Evolutionary conservation across 305 asterid species (phyloP).

Genomic region (Lippia alba): DNA sequence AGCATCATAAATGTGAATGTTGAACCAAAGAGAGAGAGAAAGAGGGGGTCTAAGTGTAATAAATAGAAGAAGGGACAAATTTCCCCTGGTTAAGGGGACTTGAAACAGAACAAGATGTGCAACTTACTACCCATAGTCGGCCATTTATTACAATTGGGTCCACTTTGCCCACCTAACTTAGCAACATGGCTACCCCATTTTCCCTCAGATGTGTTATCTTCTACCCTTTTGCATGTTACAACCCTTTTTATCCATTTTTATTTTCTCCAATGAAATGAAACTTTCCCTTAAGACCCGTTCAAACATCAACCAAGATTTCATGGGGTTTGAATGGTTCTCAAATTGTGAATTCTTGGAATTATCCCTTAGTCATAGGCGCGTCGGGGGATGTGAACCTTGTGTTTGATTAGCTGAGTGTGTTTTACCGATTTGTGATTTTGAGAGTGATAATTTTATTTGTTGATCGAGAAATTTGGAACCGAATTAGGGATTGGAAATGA

Average conservation of each 20-base stretch:
- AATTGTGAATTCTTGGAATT: neutral
- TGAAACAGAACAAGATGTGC: constrained; percentile 23
- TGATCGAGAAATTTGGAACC: no score
- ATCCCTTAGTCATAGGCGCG: no score
- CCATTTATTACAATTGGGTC: constrained; percentile 55
- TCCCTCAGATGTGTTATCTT: constrained; percentile 37
- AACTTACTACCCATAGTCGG: constrained; percentile 32
- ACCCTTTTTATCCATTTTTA: constrained; percentile 16
- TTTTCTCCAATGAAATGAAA: constrained; percentile 23
- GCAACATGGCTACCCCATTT: constrained; percentile 48
- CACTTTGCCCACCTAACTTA: constrained; percentile 57
- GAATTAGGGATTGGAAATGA: no score
- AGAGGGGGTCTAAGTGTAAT: constrained; percentile 11
- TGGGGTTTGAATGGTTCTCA: constrained; percentile 1
- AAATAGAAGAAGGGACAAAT: constrained; percentile 25
- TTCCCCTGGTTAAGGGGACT: constrained; percentile 17
- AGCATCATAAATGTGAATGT: constrained; percentile 27
- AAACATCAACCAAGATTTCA: constrained; percentile 2
- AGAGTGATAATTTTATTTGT: no score
- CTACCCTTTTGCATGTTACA: constrained; percentile 39
- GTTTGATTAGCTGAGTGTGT: no score
- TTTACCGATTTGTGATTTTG: no score
- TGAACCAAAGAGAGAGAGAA: constrained; percentile 7
- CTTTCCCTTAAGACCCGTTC: constrained; percentile 45
- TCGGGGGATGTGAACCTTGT: no score